Percentiles rank a stretch among this genome's conserved stretches.
Evolutionary conservation across 2,329 filamentous ascomycete species (phyloP).

Genomic region (Cladosporium sp.): DNA sequence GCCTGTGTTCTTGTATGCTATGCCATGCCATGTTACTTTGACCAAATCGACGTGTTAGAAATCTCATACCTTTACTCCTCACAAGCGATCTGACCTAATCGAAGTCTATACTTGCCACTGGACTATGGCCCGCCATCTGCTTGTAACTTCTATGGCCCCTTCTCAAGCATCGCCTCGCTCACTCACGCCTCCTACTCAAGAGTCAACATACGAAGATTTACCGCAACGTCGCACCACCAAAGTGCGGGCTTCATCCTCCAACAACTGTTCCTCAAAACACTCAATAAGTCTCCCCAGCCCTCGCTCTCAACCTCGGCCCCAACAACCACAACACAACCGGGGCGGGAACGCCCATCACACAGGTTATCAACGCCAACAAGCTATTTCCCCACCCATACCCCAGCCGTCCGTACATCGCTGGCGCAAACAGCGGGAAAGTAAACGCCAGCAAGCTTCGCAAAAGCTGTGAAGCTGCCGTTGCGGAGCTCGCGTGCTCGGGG

Average conservation of each 20-base stretch:
- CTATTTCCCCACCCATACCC: constrained; percentile 50
- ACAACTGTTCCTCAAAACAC: not conserved
- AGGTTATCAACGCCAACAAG: constrained; percentile 52
- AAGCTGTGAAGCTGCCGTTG: constrained; percentile 52
- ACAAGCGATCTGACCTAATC: too few relatives aligned
- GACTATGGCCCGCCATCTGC: too few relatives aligned
- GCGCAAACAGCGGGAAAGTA: constrained; percentile 58
- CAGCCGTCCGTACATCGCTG: constrained; percentile 44
- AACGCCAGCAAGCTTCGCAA: constrained; percentile 54
- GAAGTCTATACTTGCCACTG: too few relatives aligned
- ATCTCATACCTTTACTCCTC: too few relatives aligned
- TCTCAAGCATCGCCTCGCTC: too few relatives aligned
- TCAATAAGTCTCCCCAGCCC: not conserved
- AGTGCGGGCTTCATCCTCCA: too few relatives aligned
- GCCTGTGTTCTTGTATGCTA: not conserved
- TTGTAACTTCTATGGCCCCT: too few relatives aligned
- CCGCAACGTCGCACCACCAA: too few relatives aligned
- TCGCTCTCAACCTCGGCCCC: constrained; percentile 31
- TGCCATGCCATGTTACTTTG: not conserved
- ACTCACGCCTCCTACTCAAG: too few relatives aligned
- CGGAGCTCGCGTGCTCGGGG: constrained; percentile 44
- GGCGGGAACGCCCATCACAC: constrained; percentile 49
- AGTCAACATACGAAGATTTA: too few relatives aligned
- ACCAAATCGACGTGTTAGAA: too few relatives aligned
- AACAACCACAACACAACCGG: constrained; percentile 44